Percentiles rank a stretch among this genome's conserved stretches.
Conservation (phyloP, 73 alveolate species). For the Paramecium octaurelia region DNA sequence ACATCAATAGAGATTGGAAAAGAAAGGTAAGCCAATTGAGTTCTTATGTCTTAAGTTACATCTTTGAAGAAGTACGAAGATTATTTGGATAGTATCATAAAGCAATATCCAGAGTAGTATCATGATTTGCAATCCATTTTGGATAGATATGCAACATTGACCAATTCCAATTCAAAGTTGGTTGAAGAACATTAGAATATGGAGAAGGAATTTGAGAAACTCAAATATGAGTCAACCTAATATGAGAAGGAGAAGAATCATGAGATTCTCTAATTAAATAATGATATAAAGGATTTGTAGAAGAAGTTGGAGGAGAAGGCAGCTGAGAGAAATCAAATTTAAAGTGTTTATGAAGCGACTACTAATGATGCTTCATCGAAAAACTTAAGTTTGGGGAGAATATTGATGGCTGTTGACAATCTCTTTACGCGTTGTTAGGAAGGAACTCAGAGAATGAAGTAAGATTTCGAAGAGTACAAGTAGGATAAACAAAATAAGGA, state of each 20-base stretch:
- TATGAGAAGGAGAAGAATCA: conserved; percentile 71
- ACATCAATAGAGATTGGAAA: conserved; percentile 51
- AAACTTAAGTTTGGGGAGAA: conserved; percentile 53
- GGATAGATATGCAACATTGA: conserved; percentile 75
- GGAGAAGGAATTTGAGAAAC: conserved; percentile 73
- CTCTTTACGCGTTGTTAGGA: conserved; percentile 45
- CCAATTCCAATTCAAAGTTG: conserved; percentile 69
- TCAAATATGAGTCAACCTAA: conserved; percentile 66
- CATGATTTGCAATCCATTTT: conserved; percentile 76
- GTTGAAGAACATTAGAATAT: conserved; percentile 63
- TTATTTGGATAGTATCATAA: conserved; percentile 78
- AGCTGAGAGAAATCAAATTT: conserved; percentile 28
- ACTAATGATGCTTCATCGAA: conserved; percentile 47
- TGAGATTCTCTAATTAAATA: conserved; percentile 72
- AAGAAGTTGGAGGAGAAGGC: conserved; percentile 59
- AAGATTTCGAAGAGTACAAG: conserved; percentile 51
- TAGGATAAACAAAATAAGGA: conserved; percentile 50
- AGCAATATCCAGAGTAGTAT: conserved; percentile 79
- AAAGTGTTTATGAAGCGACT: conserved; percentile 42
- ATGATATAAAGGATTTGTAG: conserved; percentile 72
- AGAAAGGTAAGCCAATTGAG: conserved; percentile 8
- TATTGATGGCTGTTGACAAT: conserved; percentile 60
- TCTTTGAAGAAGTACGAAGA: conserved; percentile 82
- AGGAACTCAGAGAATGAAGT: conserved; percentile 45
- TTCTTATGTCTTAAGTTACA: conserved; percentile 40